These are phyloP conservation scores for Diddensiella caesifluorescens DNA, from an alignment of 805 yeast genomes.

Conservation along the genomic window DNA sequence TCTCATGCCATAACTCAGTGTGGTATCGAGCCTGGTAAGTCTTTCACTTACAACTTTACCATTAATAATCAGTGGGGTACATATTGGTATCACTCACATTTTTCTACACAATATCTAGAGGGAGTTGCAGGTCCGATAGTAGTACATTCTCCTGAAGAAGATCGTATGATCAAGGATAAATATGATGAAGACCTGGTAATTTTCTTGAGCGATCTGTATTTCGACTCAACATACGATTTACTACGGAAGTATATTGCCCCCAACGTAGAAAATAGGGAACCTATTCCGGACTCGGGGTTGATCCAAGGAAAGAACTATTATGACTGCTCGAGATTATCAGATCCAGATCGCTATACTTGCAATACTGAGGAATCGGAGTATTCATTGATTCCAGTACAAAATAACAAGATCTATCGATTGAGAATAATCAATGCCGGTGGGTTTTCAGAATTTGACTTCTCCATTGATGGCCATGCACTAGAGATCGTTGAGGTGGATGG, in stretches of 20 bases:
- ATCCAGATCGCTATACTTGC: conserved; percentile 14
- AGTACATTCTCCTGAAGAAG: conserved; percentile 34
- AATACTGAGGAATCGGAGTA: conserved; percentile 8
- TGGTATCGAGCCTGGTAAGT: conserved; percentile 41
- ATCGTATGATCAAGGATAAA: conserved; percentile 15
- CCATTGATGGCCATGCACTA: conserved; percentile 27
- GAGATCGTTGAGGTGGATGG: conserved; percentile 33
- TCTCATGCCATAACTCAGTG: conserved; percentile 47
- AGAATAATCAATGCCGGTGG: conserved; percentile 31
- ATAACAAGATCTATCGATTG: conserved; percentile 16
- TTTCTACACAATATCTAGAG: conserved; percentile 41
- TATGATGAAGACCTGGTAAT: conserved; percentile 33
- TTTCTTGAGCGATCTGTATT: conserved; percentile 40
- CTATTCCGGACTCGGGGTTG: conserved; percentile 38
- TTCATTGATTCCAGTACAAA: conserved; percentile 11
- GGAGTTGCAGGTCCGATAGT: conserved; percentile 47
- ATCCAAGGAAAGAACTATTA: conserved; percentile 37
- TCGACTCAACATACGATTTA: conserved; percentile 32
- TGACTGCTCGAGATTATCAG: conserved; percentile 20
- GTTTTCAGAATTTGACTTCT: conserved; percentile 27
- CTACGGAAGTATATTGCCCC: conserved; percentile 36
- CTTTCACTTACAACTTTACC: conserved; percentile 47
- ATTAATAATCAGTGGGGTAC: conserved; percentile 42
- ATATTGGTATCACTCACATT: conserved; percentile 53
- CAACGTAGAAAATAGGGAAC: conserved; percentile 35